Evolutionary conservation across 306 rosid species (phyloP), one percentile per base, ranked within the genome.

Genomic region (Cyamopsis tetragonoloba): DNA sequence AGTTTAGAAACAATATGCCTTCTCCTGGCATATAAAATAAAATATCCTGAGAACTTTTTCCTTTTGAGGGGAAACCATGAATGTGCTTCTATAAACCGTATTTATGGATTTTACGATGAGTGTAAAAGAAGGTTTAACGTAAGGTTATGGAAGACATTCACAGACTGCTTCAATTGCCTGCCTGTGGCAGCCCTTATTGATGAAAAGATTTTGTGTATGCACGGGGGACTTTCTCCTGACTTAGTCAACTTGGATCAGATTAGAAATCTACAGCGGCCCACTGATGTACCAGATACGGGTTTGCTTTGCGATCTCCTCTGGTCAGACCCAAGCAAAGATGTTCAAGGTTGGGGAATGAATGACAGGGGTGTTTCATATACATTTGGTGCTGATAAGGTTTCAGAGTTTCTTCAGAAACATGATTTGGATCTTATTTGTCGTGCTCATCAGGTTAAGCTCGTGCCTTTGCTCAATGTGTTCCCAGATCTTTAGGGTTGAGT

Each of bases 231-330:
- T 54, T 81, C 97, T 74, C 97, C 97, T 7, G 97, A 88, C 55
- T 84, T 91, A 55, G 50, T 27, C 28, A 73, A 80, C 68, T 79
- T 88, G 65, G 89, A 91, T 71, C 91, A 86, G 63, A 91, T 88
- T 77, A 85, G 88, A 73, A 84, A 69, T 53, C 37, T 91, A 50
- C 79, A 55, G 44, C 83, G 92, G 50, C 96, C 97, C 10, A 82
- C 83, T 24, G 97, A 88, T 71, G 92, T 91, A 10, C 97, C 97
- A 3, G 97, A 88, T 49, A 60, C 91, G 7, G 97, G 97, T 46
- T 84, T 91, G 84, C 88, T 91, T 54, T 91, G 97, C n/a, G 96
- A 91, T 80, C 89, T 91, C 76, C 85, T 91, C 17, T 91, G 97
- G 97, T 86, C 96, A n/a, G 97, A 91, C 62, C 97, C 97, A 4